These are phyloP conservation scores for Clarireedia homoeocarpa DNA, from an alignment of 2,329 filamentous ascomycete species.

Conservation along the genomic window DNA sequence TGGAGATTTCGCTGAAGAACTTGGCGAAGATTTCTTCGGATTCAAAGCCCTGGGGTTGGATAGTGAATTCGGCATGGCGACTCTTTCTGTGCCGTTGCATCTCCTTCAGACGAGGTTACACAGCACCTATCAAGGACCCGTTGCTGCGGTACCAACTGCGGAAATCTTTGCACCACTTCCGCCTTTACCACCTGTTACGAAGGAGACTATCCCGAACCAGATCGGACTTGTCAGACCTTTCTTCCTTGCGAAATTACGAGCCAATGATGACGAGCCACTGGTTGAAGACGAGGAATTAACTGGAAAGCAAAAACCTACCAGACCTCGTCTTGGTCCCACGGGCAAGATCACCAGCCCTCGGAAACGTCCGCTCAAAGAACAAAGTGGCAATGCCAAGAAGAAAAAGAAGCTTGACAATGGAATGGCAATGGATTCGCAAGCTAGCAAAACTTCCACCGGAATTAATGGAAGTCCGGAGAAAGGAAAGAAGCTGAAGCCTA, in stretches of 20 bases:
- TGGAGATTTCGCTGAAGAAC: slow-evolving; percentile 94
- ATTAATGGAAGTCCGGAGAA: slow-evolving; percentile 34
- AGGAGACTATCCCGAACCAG: slow-evolving; percentile 68
- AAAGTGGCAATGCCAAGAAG: slow-evolving; percentile 78
- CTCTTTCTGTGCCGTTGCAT: slow-evolving; percentile 86
- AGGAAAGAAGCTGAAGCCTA: slow-evolving; percentile 44
- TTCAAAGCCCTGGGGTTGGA: slow-evolving; percentile 93
- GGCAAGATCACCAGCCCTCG: slow-evolving; percentile 83
- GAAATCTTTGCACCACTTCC: slow-evolving; percentile 54
- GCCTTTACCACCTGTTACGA: slow-evolving; percentile 68
- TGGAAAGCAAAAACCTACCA: slow-evolving; percentile 67
- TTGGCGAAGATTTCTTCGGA: slow-evolving; percentile 97
- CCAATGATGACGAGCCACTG: slow-evolving; percentile 73
- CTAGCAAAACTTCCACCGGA: slow-evolving; percentile 20
- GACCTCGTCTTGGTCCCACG: slow-evolving; percentile 57
- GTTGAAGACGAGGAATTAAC: slow-evolving; percentile 94
- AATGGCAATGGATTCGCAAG: slow-evolving; percentile 28
- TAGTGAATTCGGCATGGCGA: slow-evolving; percentile 79
- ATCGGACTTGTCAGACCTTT: slow-evolving; percentile 87
- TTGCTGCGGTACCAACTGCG: slow-evolving; percentile 49
- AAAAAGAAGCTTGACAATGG: slow-evolving; percentile 68
- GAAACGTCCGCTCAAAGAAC: slow-evolving; percentile 74
- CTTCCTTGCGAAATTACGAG: slow-evolving; percentile 81
- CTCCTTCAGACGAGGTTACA: slow-evolving; percentile 86
- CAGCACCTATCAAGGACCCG: slow-evolving; percentile 66